phyloP scores from a whole-genome alignment of 495 filamentous ascomycete species.

The Beverwykella pulmonaria region DNA sequence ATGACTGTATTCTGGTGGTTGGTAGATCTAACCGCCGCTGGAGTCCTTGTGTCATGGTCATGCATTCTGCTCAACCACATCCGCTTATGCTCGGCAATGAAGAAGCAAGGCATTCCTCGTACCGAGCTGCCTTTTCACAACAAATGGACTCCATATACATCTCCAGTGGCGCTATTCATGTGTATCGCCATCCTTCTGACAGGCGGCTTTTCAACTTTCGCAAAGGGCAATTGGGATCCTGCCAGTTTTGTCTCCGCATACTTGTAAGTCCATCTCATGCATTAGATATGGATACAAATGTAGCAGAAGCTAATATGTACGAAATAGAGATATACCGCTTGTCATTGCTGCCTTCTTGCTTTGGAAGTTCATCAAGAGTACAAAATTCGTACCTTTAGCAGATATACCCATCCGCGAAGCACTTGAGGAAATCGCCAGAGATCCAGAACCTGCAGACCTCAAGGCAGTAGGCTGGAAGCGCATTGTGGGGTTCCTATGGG shows the following conservation, averaged over 20 bases:
- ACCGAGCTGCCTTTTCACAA: slow-evolving; percentile 52
- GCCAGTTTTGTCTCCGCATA: slow-evolving; percentile 54
- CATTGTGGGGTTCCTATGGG: too few relatives aligned
- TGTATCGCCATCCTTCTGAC: slow-evolving; percentile 54
- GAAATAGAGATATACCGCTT: slow-evolving; percentile 2
- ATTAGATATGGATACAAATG: not conserved
- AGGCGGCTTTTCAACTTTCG: slow-evolving; percentile 53
- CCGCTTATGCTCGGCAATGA: slow-evolving; percentile 49
- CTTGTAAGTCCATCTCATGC: slow-evolving; percentile 45
- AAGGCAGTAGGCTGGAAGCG: not conserved
- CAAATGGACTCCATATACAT: slow-evolving; percentile 48
- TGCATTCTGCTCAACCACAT: slow-evolving; percentile 54
- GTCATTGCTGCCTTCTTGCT: not conserved
- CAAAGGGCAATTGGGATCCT: slow-evolving; percentile 52
- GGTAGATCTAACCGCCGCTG: slow-evolving; percentile 58
- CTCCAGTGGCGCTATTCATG: slow-evolving; percentile 49
- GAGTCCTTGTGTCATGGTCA: slow-evolving; percentile 59
- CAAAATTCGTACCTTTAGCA: not conserved
- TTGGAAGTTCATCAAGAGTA: slow-evolving; percentile 7
- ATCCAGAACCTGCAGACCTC: not conserved
- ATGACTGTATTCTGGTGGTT: slow-evolving; percentile 65
- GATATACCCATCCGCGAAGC: slow-evolving; percentile 1
- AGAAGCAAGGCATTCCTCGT: slow-evolving; percentile 47
- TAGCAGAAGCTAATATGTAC: not conserved
- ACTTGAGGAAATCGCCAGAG: not conserved